phyloP scores from a whole-genome alignment of 2,329 filamentous ascomycete species.

The Ophiostoma quercus region DNA sequence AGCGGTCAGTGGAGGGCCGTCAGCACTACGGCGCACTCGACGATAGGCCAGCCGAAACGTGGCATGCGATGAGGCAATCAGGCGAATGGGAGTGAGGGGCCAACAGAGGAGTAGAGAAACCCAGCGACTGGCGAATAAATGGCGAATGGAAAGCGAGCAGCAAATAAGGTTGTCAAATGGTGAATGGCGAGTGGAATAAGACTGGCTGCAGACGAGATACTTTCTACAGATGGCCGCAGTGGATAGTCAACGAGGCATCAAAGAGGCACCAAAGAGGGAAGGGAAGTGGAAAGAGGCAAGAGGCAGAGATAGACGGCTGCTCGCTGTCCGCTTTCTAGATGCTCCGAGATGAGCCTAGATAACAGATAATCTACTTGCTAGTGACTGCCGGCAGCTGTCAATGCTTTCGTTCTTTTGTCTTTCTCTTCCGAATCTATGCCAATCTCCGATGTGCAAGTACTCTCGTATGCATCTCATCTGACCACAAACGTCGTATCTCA shows the following conservation, averaged over 20 bases:
- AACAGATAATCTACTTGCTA: neutral
- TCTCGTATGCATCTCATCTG: neutral
- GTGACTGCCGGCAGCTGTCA: neutral
- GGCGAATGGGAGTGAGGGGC: neutral
- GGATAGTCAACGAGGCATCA: neutral
- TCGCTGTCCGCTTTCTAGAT: neutral
- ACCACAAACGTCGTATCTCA: neutral
- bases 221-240: neutral
- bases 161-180: neutral
- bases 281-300: neutral
- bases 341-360: neutral
- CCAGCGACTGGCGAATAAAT: no score
- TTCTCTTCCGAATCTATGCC: no score
- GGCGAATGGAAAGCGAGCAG: neutral
- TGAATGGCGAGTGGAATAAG: neutral
- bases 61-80: neutral
- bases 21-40: neutral
- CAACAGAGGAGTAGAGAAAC: neutral
- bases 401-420: neutral
- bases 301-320: neutral
- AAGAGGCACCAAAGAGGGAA: no score
- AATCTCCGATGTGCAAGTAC: neutral
- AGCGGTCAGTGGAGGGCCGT: neutral
- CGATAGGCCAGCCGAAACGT: neutral
- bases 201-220: neutral